These are phyloP conservation scores for Biscogniauxia mediterranea DNA, from an alignment of 2,329 filamentous ascomycete species.

Conservation along the genomic window DNA sequence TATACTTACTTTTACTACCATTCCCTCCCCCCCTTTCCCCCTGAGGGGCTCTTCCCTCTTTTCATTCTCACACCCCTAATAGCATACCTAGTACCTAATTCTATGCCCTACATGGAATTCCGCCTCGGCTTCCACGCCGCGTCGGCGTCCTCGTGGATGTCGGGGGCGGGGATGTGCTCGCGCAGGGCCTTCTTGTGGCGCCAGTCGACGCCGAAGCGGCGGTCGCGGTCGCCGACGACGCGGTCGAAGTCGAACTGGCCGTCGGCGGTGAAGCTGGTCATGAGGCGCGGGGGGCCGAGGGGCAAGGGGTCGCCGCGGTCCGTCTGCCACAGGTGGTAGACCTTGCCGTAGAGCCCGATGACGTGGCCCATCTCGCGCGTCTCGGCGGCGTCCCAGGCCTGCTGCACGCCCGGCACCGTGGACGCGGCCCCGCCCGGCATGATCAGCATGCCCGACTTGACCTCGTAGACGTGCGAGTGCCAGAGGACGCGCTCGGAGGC, in stretches of 20 bases:
- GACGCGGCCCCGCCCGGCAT: slow-evolving; percentile 58
- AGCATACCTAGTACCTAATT: neutral
- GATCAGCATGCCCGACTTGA: slow-evolving; percentile 76
- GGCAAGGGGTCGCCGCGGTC: slow-evolving; percentile 65
- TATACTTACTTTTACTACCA: too few species aligned
- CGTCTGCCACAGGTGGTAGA: slow-evolving; percentile 84
- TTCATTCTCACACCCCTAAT: too few species aligned
- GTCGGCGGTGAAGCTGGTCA: slow-evolving; percentile 52
- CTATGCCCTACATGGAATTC: slow-evolving; percentile 22
- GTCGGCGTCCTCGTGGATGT: slow-evolving; percentile 38
- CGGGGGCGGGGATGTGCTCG: slow-evolving; percentile 39
- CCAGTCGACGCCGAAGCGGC: slow-evolving; percentile 45
- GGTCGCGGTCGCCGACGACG: slow-evolving; percentile 44
- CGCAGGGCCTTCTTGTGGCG: slow-evolving; percentile 44
- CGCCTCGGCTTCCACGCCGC: slow-evolving; percentile 26
- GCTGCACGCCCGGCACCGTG: slow-evolving; percentile 47
- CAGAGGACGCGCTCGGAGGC: slow-evolving; percentile 70
- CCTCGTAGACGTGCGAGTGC: slow-evolving; percentile 76
- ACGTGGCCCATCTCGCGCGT: slow-evolving; percentile 78
- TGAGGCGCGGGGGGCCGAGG: slow-evolving; percentile 51
- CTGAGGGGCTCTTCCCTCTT: too few species aligned
- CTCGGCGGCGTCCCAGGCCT: slow-evolving; percentile 73
- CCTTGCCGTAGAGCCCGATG: slow-evolving; percentile 74
- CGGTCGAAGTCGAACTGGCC: slow-evolving; percentile 48
- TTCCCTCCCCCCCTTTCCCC: too few species aligned